These are phyloP conservation scores for Podaxis rugospora DNA, from an alignment of 768 basidiomycete species.

Conservation along the genomic window DNA sequence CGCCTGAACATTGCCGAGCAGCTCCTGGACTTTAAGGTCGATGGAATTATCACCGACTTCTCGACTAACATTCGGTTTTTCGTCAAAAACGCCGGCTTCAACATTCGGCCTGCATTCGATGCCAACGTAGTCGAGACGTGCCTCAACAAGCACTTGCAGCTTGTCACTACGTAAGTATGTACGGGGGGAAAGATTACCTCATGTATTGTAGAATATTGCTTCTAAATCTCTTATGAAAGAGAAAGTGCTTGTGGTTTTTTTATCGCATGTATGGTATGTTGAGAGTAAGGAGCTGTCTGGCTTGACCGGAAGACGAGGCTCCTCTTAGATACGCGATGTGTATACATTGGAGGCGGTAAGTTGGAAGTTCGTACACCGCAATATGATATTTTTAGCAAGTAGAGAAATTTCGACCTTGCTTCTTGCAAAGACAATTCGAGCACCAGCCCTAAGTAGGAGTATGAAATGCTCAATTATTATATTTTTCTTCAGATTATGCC, in stretches of 20 bases:
- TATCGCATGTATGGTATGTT: neutral
- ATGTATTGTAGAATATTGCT: neutral
- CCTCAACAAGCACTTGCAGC: slow-evolving; percentile 47
- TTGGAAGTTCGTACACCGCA: too few species aligned
- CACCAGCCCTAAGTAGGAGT: too few species aligned
- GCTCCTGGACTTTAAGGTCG: slow-evolving; percentile 55
- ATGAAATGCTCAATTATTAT: neutral
- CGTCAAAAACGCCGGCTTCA: slow-evolving; percentile 46
- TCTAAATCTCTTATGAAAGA: neutral
- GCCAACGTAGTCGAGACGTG: slow-evolving; percentile 58
- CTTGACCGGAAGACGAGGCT: too few species aligned
- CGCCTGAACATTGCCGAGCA: slow-evolving; percentile 57
- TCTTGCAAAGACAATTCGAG: too few species aligned
- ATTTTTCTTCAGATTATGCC: neutral
- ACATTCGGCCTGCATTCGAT: slow-evolving; percentile 55
- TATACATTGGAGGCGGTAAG: too few species aligned
- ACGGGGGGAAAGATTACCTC: neutral
- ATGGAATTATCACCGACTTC: slow-evolving; percentile 80
- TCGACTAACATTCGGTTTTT: slow-evolving; percentile 55
- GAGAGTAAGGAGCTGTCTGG: neutral
- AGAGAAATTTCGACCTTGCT: neutral
- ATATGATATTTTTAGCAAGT: neutral
- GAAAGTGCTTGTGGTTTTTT: neutral
- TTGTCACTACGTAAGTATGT: slow-evolving; percentile 6
- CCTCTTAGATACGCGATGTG: too few species aligned